Evolutionary conservation across 352 stramenopile genomes (phyloP), one percentile per base, ranked within the genome.

Genomic region (Pythium inflatum): DNA sequence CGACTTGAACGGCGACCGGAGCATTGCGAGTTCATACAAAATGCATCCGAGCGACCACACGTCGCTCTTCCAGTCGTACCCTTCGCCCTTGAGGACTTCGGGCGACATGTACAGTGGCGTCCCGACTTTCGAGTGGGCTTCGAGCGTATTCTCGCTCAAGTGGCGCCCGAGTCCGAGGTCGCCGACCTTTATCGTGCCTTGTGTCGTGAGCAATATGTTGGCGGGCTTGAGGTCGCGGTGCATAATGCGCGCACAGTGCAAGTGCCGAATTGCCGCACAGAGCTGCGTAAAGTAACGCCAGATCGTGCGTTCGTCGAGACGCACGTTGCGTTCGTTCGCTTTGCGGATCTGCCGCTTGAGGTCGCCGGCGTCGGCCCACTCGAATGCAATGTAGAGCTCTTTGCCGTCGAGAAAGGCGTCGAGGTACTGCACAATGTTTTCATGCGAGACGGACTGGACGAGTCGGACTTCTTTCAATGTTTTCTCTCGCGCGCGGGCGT

Each of bases 31-130:
- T 73, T 99, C 96, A 74, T 99, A 99, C 30, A 99, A 80, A 53
- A 98, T 92, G 67, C 96, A 99, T 4, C 96, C 96, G 38, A 99
- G 82, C 33, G 80, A 95, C 96, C 96, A 99, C 4, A 99, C 89
- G 71, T 99, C 96, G 61, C 87, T 97, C 71, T 98, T 98, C 89
- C 89, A 98, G 68, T 98, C 92, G 73, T 99, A 98, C 25, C 91
- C 89, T 56, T 97, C 87, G 18, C 95, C 95, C 3, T 90, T 85
- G 22, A 98, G 81, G 36, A 99, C 92, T 60, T 98, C 95, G 0
- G 95, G 94, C 11, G 92, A 97, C 91, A 98, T 98, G 71, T 98
- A 98, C 24, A 98, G 77, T 40, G 95, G 95, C 25, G 94, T 98
- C 3, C 95, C 95, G 18, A 98, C 94, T 64, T 98, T 97, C 13